These are phyloP conservation scores for Immersiporthe knoxdaviesiana DNA, from an alignment of 2,329 filamentous ascomycete genomes.

Conservation along the genomic window DNA sequence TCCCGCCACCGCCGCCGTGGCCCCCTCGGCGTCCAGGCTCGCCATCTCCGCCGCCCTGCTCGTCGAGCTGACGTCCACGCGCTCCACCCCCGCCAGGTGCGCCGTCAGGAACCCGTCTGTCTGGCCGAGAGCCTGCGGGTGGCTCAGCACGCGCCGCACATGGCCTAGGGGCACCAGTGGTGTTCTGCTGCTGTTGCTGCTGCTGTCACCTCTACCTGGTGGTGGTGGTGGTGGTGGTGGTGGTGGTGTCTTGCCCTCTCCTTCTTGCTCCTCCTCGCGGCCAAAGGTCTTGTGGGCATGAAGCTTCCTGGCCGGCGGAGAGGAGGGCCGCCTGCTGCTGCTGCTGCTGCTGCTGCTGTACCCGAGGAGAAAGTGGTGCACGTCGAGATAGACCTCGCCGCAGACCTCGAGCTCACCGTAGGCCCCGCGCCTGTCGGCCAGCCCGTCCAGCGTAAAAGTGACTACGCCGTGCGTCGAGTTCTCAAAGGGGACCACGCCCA, in stretches of 20 bases:
- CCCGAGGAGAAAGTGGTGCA: constrained; percentile 86
- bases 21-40: constrained; percentile 58
- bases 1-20: constrained; percentile 78
- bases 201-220: constrained; percentile 38
- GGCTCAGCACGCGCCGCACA: constrained; percentile 81
- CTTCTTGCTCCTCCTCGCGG: constrained; percentile 14
- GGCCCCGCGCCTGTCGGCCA: constrained; percentile 70
- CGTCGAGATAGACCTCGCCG: constrained; percentile 82
- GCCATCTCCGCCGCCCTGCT: constrained; percentile 83
- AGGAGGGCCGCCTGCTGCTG: too few species aligned
- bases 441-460: constrained; percentile 83
- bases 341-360: too few species aligned
- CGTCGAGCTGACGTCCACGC: constrained; percentile 83
- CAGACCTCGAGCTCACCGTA: constrained; percentile 75
- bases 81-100: constrained; percentile 74
- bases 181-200: constrained; percentile 30
- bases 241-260: too few species aligned
- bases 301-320: background rate
- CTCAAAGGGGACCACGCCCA: constrained; percentile 90
- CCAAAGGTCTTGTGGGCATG: constrained; percentile 7
- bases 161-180: constrained; percentile 59
- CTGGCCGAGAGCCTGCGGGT: constrained; percentile 95
- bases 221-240: too few species aligned
- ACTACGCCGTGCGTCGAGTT: constrained; percentile 96
- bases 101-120: constrained; percentile 74